Percentiles rank a stretch among this genome's conserved stretches.
Conservation (phyloP, 192 early-diverging fungal genomes). For the Entomortierella lignicola region DNA sequence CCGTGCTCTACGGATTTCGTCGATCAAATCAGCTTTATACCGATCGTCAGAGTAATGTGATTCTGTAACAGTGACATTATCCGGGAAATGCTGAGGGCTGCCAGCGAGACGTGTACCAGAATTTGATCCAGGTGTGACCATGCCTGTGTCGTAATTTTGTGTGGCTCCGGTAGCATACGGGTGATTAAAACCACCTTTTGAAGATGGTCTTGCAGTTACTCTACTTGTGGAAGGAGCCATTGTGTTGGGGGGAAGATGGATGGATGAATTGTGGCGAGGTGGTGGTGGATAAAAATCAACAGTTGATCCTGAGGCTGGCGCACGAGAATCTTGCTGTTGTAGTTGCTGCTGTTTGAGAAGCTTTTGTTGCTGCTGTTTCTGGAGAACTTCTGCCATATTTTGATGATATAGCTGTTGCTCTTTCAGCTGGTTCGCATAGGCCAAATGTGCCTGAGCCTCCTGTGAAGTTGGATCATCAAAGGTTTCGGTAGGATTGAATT, state of each 20-base stretch:
- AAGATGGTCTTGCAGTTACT: constrained; percentile 6
- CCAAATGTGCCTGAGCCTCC: constrained; percentile 43
- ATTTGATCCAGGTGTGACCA: constrained; percentile 36
- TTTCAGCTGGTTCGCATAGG: constrained; percentile 40
- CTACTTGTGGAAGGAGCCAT: constrained; percentile 5
- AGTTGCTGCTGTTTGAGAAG: constrained; percentile 6
- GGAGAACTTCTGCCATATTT: constrained; percentile 43
- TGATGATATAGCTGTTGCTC: constrained; percentile 51
- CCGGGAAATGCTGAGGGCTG: constrained; percentile 25
- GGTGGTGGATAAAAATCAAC: constrained; percentile 30
- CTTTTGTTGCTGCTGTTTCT: constrained; percentile 37
- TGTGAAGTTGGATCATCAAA: constrained; percentile 43
- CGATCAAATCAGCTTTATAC: constrained; percentile 30
- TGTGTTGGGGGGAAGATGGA: constrained; percentile 4
- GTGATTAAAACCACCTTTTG: not conserved
- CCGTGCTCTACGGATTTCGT: constrained; percentile 22
- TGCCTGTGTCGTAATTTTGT: constrained; percentile 15
- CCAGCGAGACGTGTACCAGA: not conserved
- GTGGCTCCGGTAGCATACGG: not conserved
- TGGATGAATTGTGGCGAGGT: constrained; percentile 4
- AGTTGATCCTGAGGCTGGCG: constrained; percentile 39
- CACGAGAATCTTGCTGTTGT: not conserved
- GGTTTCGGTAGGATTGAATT: constrained; percentile 28
- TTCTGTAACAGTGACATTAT: constrained; percentile 11
- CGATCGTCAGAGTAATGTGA: constrained; percentile 47